Percentiles rank a stretch among this genome's conserved stretches.
These are phyloP conservation scores for Kodamaea sagamina DNA, from an alignment of 805 yeast genomes.

Conservation along the genomic window DNA sequence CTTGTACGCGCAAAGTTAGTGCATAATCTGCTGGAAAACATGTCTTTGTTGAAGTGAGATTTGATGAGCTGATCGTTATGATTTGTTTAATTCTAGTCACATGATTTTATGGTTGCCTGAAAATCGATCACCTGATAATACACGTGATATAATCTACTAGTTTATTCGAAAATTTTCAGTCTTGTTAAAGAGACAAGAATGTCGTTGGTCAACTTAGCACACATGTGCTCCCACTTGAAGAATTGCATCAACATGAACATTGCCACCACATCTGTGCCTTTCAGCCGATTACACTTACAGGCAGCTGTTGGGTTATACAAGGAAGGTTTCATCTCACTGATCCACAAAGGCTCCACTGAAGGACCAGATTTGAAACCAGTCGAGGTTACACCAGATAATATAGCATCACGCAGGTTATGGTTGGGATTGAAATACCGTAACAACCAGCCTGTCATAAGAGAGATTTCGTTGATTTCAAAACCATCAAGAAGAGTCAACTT, in stretches of 20 bases:
- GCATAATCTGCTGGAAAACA: conserved; percentile 6
- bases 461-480: conserved; percentile 73
- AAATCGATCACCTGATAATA: no score
- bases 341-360: conserved; percentile 78
- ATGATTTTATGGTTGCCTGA: background rate
- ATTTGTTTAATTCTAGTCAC: background rate
- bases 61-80: background rate
- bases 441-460: conserved; percentile 71
- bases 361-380: conserved; percentile 83
- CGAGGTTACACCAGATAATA: conserved; percentile 83
- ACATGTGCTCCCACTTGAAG: conserved; percentile 85
- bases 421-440: conserved; percentile 85
- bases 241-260: conserved; percentile 78
- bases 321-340: conserved; percentile 83
- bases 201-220: conserved; percentile 85
- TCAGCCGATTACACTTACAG: conserved; percentile 78
- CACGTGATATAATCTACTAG: background rate
- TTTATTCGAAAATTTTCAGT: background rate
- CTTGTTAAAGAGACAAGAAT: conserved; percentile 34
- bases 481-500: conserved; percentile 79
- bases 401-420: conserved; percentile 87
- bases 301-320: conserved; percentile 82
- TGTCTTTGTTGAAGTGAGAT: background rate
- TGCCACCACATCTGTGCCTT: conserved; percentile 78
- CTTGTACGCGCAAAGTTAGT: conserved; percentile 7